Percentiles rank a stretch among this genome's conserved stretches.
Conservation (phyloP, 1,139 yeast species). For the Geotrichum fermentans region DNA sequence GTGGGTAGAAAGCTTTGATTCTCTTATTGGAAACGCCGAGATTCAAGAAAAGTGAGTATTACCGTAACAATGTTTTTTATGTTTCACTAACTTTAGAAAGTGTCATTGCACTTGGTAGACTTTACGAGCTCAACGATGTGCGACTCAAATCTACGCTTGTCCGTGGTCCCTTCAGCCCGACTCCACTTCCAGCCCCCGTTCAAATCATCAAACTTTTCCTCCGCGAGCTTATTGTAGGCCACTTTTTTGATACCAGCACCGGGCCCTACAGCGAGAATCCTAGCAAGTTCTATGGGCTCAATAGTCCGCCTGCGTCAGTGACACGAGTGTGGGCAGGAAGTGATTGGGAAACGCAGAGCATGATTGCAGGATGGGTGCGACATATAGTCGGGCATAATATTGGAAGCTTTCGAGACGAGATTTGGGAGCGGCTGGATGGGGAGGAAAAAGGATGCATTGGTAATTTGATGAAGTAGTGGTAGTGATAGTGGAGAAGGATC, state of each 20-base stretch:
- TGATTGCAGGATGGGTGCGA: constrained; percentile 58
- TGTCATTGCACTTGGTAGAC: constrained; percentile 60
- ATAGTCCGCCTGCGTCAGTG: constrained; percentile 4
- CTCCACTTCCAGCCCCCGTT: constrained; percentile 75
- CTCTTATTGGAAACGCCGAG: constrained; percentile 69
- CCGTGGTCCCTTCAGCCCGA: too few relatives aligned
- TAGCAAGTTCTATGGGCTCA: not conserved
- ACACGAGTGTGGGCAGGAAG: constrained; percentile 16
- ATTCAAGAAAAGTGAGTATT: constrained; percentile 51
- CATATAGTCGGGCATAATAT: constrained; percentile 53
- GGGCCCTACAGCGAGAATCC: constrained; percentile 2
- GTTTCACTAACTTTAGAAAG: not conserved
- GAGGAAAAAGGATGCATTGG: constrained; percentile 51
- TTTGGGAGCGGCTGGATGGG: constrained; percentile 40
- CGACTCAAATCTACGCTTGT: constrained; percentile 52
- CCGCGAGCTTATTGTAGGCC: constrained; percentile 53
- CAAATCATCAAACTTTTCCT: constrained; percentile 69
- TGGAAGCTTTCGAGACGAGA: constrained; percentile 48
- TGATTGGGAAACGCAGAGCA: constrained; percentile 35
- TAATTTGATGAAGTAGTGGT: not conserved
- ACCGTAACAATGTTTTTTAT: not conserved
- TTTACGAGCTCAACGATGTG: constrained; percentile 56
- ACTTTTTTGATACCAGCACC: constrained; percentile 19
- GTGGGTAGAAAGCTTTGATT: constrained; percentile 80
- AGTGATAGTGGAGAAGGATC: too few relatives aligned